phyloP scores from a whole-genome alignment of 1,284 basidiomycete genomes.

The Microbotryum violaceum region DNA sequence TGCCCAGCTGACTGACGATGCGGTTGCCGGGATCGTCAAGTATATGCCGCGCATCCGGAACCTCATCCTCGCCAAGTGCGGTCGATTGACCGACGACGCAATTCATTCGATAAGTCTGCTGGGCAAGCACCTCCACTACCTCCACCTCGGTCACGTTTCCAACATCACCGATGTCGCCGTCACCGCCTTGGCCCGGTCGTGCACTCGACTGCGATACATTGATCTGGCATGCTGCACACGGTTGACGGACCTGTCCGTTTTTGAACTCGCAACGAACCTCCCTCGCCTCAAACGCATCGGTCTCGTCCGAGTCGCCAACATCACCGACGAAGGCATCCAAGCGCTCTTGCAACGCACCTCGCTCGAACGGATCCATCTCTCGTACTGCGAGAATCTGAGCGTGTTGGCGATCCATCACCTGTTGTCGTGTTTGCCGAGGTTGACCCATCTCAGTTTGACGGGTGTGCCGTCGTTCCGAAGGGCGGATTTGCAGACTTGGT shows the following conservation, averaged over 20 bases:
- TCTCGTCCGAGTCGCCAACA: slow-evolving; percentile 79
- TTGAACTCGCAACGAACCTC: slow-evolving; percentile 72
- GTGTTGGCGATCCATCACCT: slow-evolving; percentile 87
- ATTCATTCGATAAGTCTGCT: slow-evolving; percentile 78
- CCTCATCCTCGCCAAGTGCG: slow-evolving; percentile 86
- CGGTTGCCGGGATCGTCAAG: slow-evolving; percentile 79
- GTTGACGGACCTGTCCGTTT: slow-evolving; percentile 87
- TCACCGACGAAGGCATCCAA: slow-evolving; percentile 90
- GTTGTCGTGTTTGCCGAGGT: slow-evolving; percentile 71
- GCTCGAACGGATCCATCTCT: slow-evolving; percentile 91
- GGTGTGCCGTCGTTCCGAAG: slow-evolving; percentile 88
- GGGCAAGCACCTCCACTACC: slow-evolving; percentile 85
- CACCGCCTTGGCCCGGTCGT: slow-evolving; percentile 70
- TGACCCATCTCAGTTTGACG: slow-evolving; percentile 92
- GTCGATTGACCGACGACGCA: slow-evolving; percentile 71
- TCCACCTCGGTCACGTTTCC: slow-evolving; percentile 86
- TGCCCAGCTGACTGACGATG: slow-evolving; percentile 70
- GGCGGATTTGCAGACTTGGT: slow-evolving; percentile 79
- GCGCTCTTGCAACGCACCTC: slow-evolving; percentile 62
- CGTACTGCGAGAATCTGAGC: slow-evolving; percentile 92
- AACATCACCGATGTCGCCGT: slow-evolving; percentile 88
- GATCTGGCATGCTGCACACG: slow-evolving; percentile 92
- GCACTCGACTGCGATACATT: slow-evolving; percentile 89
- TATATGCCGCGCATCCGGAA: slow-evolving; percentile 86
- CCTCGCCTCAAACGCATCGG: slow-evolving; percentile 91